Percentiles rank a stretch among this genome's conserved stretches.
phyloP scores from a whole-genome alignment of 2,329 filamentous ascomycete genomes.

The Madurella mycetomatis region DNA sequence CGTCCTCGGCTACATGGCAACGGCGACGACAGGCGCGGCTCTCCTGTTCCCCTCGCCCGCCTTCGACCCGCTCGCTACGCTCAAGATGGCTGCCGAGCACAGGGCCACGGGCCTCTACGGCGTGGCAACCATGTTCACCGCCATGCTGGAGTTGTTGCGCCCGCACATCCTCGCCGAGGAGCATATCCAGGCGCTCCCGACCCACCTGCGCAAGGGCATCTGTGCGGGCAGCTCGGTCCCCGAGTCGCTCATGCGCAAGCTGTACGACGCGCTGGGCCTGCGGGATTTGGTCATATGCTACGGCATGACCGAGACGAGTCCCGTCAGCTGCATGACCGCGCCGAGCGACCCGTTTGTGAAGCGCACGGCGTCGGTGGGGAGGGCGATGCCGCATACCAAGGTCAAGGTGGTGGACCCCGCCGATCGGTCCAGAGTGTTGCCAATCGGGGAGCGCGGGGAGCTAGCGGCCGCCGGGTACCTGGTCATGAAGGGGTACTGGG shows the following conservation, averaged over 20 bases:
- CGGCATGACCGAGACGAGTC: constrained; percentile 88
- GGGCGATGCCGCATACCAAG: constrained; percentile 75
- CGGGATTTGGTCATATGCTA: constrained; percentile 88
- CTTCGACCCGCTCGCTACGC: constrained; percentile 72
- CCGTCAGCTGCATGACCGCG: constrained; percentile 75
- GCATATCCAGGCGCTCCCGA: constrained; percentile 26
- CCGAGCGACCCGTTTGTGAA: constrained; percentile 70
- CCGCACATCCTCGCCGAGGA: constrained; percentile 28
- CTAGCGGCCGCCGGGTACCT: constrained; percentile 79
- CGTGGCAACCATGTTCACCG: constrained; percentile 91
- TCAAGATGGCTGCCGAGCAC: constrained; percentile 53
- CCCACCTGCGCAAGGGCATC: constrained; percentile 75
- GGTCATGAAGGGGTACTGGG: constrained; percentile 88
- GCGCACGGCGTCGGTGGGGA: constrained; percentile 71
- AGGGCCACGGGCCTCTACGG: constrained; percentile 69
- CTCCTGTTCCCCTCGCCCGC: constrained; percentile 84
- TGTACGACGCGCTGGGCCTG: constrained; percentile 72
- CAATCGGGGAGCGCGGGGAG: constrained; percentile 68
- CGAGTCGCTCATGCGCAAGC: constrained; percentile 68
- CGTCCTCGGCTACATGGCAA: constrained; percentile 94
- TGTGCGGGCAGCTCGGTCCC: constrained; percentile 85
- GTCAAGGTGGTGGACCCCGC: constrained; percentile 69
- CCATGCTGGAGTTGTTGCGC: constrained; percentile 71
- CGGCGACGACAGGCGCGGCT: constrained; percentile 70
- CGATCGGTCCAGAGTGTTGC: constrained; percentile 56